Base-by-base conservation (phyloP, 257 asterid genomes). In the Coffea canephora region DNA sequence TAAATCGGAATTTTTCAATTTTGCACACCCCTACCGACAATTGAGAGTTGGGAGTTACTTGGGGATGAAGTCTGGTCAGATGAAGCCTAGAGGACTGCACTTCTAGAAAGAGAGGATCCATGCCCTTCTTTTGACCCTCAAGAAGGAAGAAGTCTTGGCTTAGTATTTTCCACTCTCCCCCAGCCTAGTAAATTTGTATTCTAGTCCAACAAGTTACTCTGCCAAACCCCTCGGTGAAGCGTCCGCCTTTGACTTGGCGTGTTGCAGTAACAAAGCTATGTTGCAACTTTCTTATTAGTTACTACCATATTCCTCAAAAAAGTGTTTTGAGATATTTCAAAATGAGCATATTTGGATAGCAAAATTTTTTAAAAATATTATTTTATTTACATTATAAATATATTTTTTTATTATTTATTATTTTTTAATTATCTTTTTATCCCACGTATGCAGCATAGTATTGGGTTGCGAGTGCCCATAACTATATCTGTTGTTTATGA, bases 221-320 rank as follows among this genome's bases (percentile, higher is more conserved):
- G 70, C 31, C 21, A 41, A 55, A n/a, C 21, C 59, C 68, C 75
- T 67, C 1, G 45, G 59, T 21, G 75, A 74, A 66, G 79, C 54
- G 16, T 43, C 83, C 27, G 27, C 73, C 45, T 74, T 80, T 80
- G 65, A 66, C 76, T 80, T 80, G 71, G 46, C 76, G 83, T 80
- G 79, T 74, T 25, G 25, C 71, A 16, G 69, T 52, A 69, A 76
- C 83, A 73, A 80, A 73, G 68, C 67, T 50, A 49, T 25, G 12
- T 18, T 13, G 10, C 68, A 25, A 31, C 8, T 21, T 50, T 73
- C 15, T 27, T 52, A 1, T 13, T 18, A 1, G 52, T 50, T 54
- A 4, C n/a, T 16, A 74, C 4, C 67, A 23, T 11, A 61, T 61
- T n/a, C 67, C n/a, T 11, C 39, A 64, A 18, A 16, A 16, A 13